phyloP scores from a whole-genome alignment of 768 basidiomycete species.

The Boletus pseudo-olivaceus region DNA sequence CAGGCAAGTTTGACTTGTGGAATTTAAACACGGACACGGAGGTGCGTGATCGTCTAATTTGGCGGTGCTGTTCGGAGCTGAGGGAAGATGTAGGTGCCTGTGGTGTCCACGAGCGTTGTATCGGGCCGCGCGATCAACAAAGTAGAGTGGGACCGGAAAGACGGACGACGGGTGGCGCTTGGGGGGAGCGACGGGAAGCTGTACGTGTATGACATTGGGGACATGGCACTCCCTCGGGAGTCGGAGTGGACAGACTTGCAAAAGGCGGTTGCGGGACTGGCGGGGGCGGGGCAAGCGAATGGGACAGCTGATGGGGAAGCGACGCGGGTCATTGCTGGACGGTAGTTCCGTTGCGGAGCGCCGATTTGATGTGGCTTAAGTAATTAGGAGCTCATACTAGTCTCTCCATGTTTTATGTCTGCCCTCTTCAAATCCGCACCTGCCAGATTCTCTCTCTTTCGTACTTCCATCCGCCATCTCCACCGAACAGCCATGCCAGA shows the following conservation, averaged over 20 bases:
- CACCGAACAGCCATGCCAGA: conserved; percentile 16
- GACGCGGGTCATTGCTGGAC: conserved; percentile 34
- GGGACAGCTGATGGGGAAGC: conserved; percentile 32
- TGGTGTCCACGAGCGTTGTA: conserved; percentile 80
- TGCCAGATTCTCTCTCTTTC: neutral
- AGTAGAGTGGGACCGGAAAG: conserved; percentile 90
- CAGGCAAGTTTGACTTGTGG: conserved; percentile 96
- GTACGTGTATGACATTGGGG: conserved; percentile 94
- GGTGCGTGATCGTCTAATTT: conserved; percentile 47
- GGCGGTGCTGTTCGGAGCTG: neutral
- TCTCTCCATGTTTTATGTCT: neutral
- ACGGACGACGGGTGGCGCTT: conserved; percentile 84
- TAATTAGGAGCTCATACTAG: neutral
- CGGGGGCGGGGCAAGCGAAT: conserved; percentile 45
- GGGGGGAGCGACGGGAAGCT: conserved; percentile 91
- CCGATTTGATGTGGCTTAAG: neutral
- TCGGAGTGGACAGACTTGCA: conserved; percentile 93
- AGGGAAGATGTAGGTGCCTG: conserved; percentile 64
- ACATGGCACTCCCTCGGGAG: conserved; percentile 84
- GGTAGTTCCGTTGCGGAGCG: conserved; percentile 26
- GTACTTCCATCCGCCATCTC: neutral
- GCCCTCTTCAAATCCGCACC: neutral
- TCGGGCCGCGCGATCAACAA: conserved; percentile 89
- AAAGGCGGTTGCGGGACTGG: conserved; percentile 73
- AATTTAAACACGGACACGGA: conserved; percentile 96